Evolutionary conservation across 176 grass and related monocot species (phyloP).

Genomic region (Oropetium thomaeum): DNA sequence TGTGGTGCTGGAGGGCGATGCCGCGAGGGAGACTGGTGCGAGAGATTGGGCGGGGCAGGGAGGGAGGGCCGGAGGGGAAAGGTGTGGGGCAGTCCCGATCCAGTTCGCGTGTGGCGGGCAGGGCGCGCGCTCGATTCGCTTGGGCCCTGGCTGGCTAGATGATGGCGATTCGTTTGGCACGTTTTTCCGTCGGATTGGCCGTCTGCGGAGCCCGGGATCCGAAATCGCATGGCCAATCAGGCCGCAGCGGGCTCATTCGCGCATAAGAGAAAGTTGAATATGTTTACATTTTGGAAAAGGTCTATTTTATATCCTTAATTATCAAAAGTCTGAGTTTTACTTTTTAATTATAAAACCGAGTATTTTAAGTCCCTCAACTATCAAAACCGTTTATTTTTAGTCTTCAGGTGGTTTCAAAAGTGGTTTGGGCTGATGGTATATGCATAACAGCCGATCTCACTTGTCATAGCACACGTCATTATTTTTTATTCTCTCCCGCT

Average conservation of each 20-base stretch:
- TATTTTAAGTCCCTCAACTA: too few relatives aligned
- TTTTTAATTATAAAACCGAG: too few relatives aligned
- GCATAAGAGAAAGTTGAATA: not conserved
- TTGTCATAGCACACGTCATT: too few relatives aligned
- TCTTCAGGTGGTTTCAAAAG: too few relatives aligned
- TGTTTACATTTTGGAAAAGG: too few relatives aligned
- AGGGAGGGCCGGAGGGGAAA: not conserved
- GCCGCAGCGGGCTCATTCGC: too few relatives aligned
- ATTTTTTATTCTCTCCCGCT: too few relatives aligned
- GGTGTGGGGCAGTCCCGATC: not conserved
- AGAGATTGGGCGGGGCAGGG: not conserved
- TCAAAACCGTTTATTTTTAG: too few relatives aligned
- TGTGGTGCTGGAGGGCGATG: conserved; percentile 3
- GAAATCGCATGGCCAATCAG: not conserved
- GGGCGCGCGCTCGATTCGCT: not conserved
- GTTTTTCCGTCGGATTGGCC: not conserved
- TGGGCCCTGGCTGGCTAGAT: not conserved
- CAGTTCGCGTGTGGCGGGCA: conserved; percentile 5
- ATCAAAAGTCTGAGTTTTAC: too few relatives aligned
- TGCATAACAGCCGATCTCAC: too few relatives aligned
- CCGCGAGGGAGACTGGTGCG: not conserved
- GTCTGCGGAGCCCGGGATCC: not conserved
- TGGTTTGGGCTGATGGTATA: too few relatives aligned
- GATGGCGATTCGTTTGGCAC: not conserved
- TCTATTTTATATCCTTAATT: too few relatives aligned